A percentile compares a stretch with the other conserved stretches of the same genome.
Conservation (phyloP, 768 basidiomycete genomes). For the Amyloporia xantha region DNA sequence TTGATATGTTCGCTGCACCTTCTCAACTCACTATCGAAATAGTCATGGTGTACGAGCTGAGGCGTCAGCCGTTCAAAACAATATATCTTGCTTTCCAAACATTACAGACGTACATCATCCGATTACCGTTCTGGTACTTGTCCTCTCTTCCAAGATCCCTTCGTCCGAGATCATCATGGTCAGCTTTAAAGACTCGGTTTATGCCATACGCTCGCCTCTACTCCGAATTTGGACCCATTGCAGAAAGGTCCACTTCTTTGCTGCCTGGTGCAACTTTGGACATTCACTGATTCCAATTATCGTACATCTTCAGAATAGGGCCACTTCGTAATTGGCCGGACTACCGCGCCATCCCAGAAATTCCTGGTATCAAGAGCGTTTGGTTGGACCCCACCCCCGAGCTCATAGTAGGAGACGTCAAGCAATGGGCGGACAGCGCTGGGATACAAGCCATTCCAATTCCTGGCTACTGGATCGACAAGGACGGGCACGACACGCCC, state of each 20-base stretch:
- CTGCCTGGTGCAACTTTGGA: background rate
- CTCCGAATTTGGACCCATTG: background rate
- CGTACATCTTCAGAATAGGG: background rate
- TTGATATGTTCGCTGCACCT: no score
- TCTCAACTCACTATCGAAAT: background rate
- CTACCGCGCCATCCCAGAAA: background rate
- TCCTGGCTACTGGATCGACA: conserved; percentile 21
- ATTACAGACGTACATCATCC: background rate
- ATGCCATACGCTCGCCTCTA: background rate
- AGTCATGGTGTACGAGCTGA: background rate
- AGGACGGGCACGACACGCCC: conserved; percentile 5
- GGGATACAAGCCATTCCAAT: conserved; percentile 10
- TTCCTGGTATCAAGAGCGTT: conserved; percentile 5
- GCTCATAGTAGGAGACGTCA: conserved; percentile 18
- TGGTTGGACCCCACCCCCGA: conserved; percentile 11
- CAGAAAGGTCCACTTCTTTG: background rate
- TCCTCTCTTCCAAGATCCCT: background rate
- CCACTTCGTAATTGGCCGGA: background rate
- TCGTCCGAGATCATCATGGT: background rate
- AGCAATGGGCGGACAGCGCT: conserved; percentile 9
- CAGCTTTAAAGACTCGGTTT: background rate
- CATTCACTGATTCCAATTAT: background rate
- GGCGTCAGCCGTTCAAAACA: background rate
- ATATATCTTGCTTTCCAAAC: background rate
- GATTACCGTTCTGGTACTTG: background rate